A percentile compares a stretch with the other conserved stretches of the same genome.
phyloP scores from a whole-genome alignment of 2,329 filamentous ascomycete species.

The Botrytis hyacinthi region DNA sequence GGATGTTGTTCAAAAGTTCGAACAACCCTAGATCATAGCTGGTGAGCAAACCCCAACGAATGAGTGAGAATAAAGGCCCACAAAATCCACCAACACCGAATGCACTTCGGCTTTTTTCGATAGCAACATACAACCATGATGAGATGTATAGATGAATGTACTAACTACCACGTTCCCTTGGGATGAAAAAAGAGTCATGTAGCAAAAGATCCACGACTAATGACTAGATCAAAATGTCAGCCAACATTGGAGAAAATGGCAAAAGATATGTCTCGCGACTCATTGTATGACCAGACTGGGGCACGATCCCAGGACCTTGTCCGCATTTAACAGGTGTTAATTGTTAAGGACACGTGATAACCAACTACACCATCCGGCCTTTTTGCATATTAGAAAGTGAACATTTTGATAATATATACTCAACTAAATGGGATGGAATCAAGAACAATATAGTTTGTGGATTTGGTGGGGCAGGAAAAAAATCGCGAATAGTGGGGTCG shows the following conservation, averaged over 20 bases:
- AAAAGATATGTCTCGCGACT: not conserved
- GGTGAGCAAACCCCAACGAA: not conserved
- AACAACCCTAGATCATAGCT: not conserved
- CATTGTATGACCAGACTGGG: not conserved
- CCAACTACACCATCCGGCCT: constrained; percentile 17
- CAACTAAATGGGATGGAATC: fast-evolving
- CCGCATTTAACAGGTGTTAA: not conserved
- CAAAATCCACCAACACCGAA: not conserved
- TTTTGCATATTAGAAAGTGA: not conserved
- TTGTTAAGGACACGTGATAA: constrained; percentile 18
- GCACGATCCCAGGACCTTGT: constrained; percentile 17
- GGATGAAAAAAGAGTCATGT: not conserved
- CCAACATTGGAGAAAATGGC: not conserved
- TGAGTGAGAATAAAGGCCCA: not conserved
- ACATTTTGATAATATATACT: not conserved
- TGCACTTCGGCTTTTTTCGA: not conserved
- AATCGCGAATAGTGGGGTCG: not conserved
- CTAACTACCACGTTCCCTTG: too few species aligned
- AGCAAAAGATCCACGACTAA: not conserved
- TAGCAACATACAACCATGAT: not conserved
- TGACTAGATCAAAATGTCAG: not conserved
- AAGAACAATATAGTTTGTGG: not conserved
- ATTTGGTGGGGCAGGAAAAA: constrained; percentile 1
- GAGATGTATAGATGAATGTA: not conserved
- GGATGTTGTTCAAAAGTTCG: too few species aligned